Percentiles rank a stretch among this genome's conserved stretches.
Conservation (phyloP, 2,329 filamentous ascomycete species). For the Neonectria hederae region DNA sequence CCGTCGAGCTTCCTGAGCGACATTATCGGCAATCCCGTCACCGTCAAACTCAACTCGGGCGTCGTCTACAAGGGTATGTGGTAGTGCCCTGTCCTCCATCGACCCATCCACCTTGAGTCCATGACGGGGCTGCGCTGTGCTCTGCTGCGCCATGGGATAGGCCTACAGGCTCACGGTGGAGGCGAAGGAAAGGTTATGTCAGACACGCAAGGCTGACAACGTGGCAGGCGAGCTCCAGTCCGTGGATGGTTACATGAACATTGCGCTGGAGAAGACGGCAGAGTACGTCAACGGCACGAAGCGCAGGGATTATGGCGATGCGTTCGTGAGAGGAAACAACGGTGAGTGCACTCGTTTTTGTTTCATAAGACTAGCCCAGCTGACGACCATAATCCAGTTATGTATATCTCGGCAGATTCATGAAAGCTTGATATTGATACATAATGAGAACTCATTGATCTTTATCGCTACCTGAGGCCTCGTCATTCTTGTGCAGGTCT, state of each 20-base stretch:
- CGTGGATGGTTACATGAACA: constrained; percentile 99
- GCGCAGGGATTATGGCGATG: constrained; percentile 87
- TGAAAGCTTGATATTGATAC: constrained; percentile 37
- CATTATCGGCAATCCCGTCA: constrained; percentile 93
- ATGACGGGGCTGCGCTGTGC: neutral
- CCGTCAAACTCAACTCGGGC: constrained; percentile 98
- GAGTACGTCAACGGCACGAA: constrained; percentile 89
- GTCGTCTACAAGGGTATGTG: constrained; percentile 91
- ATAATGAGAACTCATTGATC: constrained; percentile 31
- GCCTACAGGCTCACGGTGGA: neutral
- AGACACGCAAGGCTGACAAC: constrained; percentile 13
- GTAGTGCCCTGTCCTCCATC: neutral
- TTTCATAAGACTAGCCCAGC: neutral
- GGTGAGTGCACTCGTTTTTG: constrained; percentile 62
- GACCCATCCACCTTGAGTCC: neutral
- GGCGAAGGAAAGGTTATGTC: neutral
- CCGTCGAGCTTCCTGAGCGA: constrained; percentile 92
- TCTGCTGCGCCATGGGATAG: neutral
- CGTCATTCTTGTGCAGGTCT: neutral
- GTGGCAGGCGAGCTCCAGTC: constrained; percentile 89
- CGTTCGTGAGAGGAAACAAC: constrained; percentile 96
- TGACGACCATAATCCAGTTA: constrained; percentile 57
- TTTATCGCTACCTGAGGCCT: constrained; percentile 2
- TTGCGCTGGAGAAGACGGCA: constrained; percentile 93
- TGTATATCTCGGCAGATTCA: constrained; percentile 75